These are phyloP conservation scores for Phytophthora colocasiae DNA, from an alignment of 352 stramenopile species.

Conservation along the genomic window DNA sequence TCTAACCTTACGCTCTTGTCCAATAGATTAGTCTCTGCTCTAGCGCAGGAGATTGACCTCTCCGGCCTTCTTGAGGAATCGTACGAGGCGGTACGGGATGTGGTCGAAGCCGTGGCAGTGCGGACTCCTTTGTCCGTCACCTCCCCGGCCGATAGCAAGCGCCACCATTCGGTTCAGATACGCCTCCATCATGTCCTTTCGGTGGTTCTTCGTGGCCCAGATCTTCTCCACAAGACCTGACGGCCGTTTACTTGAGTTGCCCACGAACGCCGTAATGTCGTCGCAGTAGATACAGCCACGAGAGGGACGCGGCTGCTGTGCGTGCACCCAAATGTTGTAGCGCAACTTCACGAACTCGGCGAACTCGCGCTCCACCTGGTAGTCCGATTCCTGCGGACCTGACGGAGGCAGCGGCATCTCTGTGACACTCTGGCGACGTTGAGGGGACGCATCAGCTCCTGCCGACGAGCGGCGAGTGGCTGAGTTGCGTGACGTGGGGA, in stretches of 20 bases:
- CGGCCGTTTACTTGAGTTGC: conserved; percentile 36
- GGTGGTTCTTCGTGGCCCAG: conserved; percentile 35
- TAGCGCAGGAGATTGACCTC: conserved; percentile 36
- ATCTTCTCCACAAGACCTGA: conserved; percentile 40
- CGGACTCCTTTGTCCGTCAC: conserved; percentile 40
- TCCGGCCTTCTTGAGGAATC: conserved; percentile 42
- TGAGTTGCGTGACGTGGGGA: conserved; percentile 47
- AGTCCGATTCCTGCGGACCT: conserved; percentile 38
- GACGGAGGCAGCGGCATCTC: conserved; percentile 1
- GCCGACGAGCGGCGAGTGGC: conserved; percentile 35
- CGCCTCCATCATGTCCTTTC: conserved; percentile 39
- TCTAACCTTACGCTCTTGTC: not conserved
- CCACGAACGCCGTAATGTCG: conserved; percentile 43
- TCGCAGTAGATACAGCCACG: conserved; percentile 48
- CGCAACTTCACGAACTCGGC: conserved; percentile 51
- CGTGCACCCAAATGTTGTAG: conserved; percentile 50
- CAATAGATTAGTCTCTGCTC: conserved; percentile 8
- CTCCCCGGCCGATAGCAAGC: conserved; percentile 39
- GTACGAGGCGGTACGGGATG: conserved; percentile 47
- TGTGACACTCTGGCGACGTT: conserved; percentile 20
- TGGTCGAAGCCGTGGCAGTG: conserved; percentile 49
- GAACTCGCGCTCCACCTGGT: conserved; percentile 47
- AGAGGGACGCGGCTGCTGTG: conserved; percentile 39
- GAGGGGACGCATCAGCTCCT: conserved; percentile 14
- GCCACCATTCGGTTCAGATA: conserved; percentile 46